These are phyloP conservation scores for Boletellus emodensis DNA, from an alignment of 768 basidiomycete genomes.

Conservation along the genomic window DNA sequence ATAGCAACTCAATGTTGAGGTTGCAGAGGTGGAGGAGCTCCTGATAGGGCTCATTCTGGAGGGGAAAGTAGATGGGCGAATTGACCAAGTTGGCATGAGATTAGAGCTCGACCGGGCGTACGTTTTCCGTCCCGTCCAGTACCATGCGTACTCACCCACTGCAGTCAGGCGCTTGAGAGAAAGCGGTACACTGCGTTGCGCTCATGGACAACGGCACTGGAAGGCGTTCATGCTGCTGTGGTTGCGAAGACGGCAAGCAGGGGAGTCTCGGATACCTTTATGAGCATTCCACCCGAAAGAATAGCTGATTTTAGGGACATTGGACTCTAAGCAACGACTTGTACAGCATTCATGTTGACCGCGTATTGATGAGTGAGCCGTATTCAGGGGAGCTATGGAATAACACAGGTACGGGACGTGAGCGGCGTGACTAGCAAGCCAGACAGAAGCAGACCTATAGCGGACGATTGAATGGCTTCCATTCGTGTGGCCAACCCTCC, in stretches of 20 bases:
- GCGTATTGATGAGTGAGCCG: conserved; percentile 1
- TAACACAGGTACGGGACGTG: not conserved
- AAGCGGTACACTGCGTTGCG: conserved; percentile 77
- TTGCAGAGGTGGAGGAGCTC: conserved; percentile 89
- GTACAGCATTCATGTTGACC: conserved; percentile 7
- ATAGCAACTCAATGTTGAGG: conserved; percentile 94
- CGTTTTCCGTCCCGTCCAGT: conserved; percentile 6
- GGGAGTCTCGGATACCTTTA: conserved; percentile 31
- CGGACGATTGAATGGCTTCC: conserved; percentile 62
- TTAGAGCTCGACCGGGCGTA: conserved; percentile 88
- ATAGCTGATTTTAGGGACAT: conserved; percentile 30
- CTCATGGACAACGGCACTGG: conserved; percentile 80
- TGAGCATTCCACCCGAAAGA: conserved; percentile 29
- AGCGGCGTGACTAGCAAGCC: not conserved
- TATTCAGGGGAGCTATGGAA: no score
- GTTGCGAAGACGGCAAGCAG: conserved; percentile 62
- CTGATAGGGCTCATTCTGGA: conserved; percentile 92
- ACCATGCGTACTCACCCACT: conserved; percentile 3
- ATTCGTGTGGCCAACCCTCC: conserved; percentile 85
- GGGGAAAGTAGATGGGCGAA: conserved; percentile 93
- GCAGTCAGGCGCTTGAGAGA: conserved; percentile 82
- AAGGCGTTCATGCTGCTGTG: conserved; percentile 71
- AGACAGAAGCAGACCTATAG: conserved; percentile 24
- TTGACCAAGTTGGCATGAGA: conserved; percentile 94
- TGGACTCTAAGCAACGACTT: conserved; percentile 14